Evolutionary conservation across 2,329 filamentous ascomycete genomes (phyloP).

Genomic region (Pseudogymnoascus sp.): DNA sequence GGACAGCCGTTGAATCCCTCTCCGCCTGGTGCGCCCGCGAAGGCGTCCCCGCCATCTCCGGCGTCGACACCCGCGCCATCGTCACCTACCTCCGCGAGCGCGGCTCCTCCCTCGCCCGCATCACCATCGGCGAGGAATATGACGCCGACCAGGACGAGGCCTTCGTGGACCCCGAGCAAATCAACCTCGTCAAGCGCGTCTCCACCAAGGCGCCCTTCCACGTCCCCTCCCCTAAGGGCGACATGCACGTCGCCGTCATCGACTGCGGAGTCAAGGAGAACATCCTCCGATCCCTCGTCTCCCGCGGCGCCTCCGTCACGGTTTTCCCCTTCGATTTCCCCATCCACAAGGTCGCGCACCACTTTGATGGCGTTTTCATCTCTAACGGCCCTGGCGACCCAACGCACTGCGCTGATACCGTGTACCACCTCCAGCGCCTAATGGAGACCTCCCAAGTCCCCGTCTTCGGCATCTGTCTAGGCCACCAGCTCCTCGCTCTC

Average conservation of each 20-base stretch:
- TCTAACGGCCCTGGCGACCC: conserved; percentile 95
- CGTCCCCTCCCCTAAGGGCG: conserved; percentile 74
- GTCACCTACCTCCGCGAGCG: conserved; percentile 94
- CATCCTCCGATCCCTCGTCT: conserved; percentile 90
- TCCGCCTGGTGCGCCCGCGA: conserved; percentile 93
- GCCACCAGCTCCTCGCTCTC: conserved; percentile 90
- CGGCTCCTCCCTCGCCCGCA: conserved; percentile 89
- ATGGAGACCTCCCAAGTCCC: conserved; percentile 86
- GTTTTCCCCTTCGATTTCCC: conserved; percentile 96
- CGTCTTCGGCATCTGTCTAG: conserved; percentile 93
- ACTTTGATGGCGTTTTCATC: conserved; percentile 98
- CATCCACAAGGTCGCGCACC: conserved; percentile 94
- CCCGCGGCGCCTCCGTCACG: conserved; percentile 84
- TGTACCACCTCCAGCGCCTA: conserved; percentile 59
- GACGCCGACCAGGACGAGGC: conserved; percentile 97
- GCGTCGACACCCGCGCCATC: conserved; percentile 93
- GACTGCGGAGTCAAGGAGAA: conserved; percentile 99
- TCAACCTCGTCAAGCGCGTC: conserved; percentile 92
- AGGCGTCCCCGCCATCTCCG: conserved; percentile 91
- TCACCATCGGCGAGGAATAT: conserved; percentile 94
- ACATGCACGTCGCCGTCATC: conserved; percentile 86
- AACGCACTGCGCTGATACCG: conserved; percentile 72
- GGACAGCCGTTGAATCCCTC: conserved; percentile 94
- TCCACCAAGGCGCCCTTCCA: conserved; percentile 98
- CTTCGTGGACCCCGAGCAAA: conserved; percentile 89